phyloP scores from a whole-genome alignment of 805 yeast genomes.

The Teunomyces kruisii region DNA sequence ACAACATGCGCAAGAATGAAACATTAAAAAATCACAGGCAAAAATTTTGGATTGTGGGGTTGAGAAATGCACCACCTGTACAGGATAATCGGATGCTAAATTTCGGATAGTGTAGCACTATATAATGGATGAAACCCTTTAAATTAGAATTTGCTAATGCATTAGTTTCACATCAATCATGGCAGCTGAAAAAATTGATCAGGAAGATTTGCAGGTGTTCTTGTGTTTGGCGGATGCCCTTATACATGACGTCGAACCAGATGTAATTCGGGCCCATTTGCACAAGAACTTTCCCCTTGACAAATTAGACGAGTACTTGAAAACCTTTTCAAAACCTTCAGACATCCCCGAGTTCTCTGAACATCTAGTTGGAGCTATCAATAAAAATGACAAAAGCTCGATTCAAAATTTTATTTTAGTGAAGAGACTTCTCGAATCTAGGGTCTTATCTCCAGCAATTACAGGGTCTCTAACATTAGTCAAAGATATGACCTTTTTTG shows the following conservation, averaged over 20 bases:
- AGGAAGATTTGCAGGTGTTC: slow-evolving; percentile 15
- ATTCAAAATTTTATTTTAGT: slow-evolving; percentile 25
- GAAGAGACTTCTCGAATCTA: slow-evolving; percentile 27
- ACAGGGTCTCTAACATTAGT: slow-evolving; percentile 36
- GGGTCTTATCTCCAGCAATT: slow-evolving; percentile 29
- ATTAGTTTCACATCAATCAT: not conserved
- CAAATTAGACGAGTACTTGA: slow-evolving; percentile 29
- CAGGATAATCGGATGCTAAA: too few species aligned
- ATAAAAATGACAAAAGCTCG: slow-evolving; percentile 15
- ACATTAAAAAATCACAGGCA: too few species aligned
- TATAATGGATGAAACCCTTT: not conserved
- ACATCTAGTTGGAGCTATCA: slow-evolving; percentile 13
- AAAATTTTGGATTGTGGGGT: too few species aligned
- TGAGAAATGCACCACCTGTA: too few species aligned
- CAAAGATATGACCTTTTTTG: slow-evolving; percentile 33
- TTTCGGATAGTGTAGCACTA: not conserved
- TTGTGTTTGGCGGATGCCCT: slow-evolving; percentile 34
- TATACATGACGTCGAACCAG: slow-evolving; percentile 31
- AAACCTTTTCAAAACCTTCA: slow-evolving; percentile 26
- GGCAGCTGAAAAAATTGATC: not conserved
- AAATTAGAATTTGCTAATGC: not conserved
- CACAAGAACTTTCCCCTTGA: slow-evolving; percentile 25
- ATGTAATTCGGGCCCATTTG: slow-evolving; percentile 23
- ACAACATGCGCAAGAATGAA: too few species aligned
- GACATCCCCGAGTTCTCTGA: slow-evolving; percentile 26